Evolutionary conservation across 768 basidiomycete species (phyloP).

Genomic region (Leucosporidium yakuticum): DNA sequence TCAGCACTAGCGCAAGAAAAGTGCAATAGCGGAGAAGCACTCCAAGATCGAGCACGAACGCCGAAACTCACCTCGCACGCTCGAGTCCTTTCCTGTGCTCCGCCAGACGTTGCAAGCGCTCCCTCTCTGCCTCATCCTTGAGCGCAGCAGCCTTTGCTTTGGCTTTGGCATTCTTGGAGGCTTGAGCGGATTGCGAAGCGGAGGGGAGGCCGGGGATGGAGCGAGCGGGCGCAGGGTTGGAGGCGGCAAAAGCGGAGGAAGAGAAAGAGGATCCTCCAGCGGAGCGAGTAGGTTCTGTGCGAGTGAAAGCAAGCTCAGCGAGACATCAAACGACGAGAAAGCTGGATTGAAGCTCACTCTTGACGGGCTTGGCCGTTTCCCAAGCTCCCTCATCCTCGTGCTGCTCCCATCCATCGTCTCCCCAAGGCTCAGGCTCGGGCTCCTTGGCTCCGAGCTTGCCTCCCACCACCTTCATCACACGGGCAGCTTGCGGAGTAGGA

Average conservation of each 20-base stretch:
- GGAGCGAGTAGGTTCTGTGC: slow-evolving; percentile 23
- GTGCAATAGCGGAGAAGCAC: no score
- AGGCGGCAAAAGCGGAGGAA: not conserved
- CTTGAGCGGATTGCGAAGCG: not conserved
- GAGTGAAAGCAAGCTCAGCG: not conserved
- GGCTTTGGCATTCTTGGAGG: slow-evolving; percentile 29
- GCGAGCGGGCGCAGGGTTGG: not conserved
- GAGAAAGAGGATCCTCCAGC: slow-evolving; percentile 10
- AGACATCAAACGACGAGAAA: not conserved
- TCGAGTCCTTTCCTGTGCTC: slow-evolving; percentile 20
- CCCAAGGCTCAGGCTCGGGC: not conserved
- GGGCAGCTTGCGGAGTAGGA: slow-evolving; percentile 6
- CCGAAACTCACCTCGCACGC: slow-evolving; percentile 15
- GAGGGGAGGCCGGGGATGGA: slow-evolving; percentile 18
- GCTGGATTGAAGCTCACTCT: slow-evolving; percentile 10
- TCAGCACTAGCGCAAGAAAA: not conserved
- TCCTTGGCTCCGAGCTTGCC: slow-evolving; percentile 20
- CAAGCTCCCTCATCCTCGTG: slow-evolving; percentile 18
- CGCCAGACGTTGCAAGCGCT: slow-evolving; percentile 19
- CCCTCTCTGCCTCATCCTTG: slow-evolving; percentile 13
- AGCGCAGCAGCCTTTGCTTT: slow-evolving; percentile 17
- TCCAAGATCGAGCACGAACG: no score
- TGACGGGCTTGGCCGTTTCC: slow-evolving; percentile 22
- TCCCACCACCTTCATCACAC: slow-evolving; percentile 29
- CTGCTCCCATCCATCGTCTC: not conserved